Conservation (phyloP, 768 basidiomycete species). For the Hydnomerulius pinastri region DNA sequence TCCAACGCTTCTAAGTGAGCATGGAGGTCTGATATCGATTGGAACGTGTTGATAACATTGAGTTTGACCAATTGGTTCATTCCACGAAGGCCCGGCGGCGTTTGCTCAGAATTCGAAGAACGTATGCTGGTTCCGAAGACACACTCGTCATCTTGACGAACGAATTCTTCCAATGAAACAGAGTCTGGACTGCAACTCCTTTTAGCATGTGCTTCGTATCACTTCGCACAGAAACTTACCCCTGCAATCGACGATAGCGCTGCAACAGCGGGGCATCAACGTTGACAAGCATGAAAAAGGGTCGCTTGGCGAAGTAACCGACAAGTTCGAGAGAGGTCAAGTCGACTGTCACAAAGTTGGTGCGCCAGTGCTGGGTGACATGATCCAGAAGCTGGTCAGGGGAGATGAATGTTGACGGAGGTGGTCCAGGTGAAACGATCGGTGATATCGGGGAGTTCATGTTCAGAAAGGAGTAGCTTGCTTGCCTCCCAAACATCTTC, state of each 20-base stretch:
- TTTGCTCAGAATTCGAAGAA: constrained; percentile 21
- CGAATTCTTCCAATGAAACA: constrained; percentile 68
- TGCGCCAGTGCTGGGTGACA: constrained; percentile 80
- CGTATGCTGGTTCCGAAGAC: constrained; percentile 52
- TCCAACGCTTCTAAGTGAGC: constrained; percentile 67
- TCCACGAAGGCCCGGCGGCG: constrained; percentile 18
- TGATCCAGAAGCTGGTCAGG: constrained; percentile 62
- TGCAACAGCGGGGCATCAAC: constrained; percentile 81
- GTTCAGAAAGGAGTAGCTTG: constrained; percentile 21
- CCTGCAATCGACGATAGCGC: constrained; percentile 62
- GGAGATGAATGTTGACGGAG: constrained; percentile 40
- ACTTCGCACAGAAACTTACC: constrained; percentile 36
- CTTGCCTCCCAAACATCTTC: constrained; percentile 4
- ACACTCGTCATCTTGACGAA: constrained; percentile 66
- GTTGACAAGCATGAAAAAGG: constrained; percentile 84
- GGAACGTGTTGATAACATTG: constrained; percentile 66
- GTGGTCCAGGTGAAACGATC: constrained; percentile 21
- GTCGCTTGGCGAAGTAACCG: constrained; percentile 75
- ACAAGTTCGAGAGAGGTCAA: constrained; percentile 57
- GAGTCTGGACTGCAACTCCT: constrained; percentile 15
- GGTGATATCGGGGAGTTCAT: constrained; percentile 20
- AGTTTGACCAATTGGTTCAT: constrained; percentile 55
- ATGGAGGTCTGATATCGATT: constrained; percentile 52
- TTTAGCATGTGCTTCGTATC: constrained; percentile 8
- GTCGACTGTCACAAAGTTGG: constrained; percentile 81